Evolutionary conservation across 148 eudicot species (phyloP), one percentile per base, ranked within the genome.

Genomic region (Bassia scoparia): DNA sequence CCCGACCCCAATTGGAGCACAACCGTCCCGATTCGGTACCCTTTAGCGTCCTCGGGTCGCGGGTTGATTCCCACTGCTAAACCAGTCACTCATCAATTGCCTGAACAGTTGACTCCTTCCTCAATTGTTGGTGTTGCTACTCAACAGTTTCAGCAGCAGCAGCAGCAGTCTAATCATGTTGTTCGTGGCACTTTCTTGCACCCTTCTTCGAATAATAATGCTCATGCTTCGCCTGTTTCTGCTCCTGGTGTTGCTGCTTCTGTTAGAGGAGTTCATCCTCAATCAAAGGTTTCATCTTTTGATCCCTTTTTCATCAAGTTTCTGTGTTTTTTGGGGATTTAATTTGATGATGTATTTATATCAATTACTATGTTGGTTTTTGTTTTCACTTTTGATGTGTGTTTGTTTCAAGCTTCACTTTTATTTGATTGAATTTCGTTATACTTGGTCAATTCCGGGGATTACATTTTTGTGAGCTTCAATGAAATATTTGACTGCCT

Each of bases 1-100:
- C 38, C 21, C 64, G 15, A 61, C 0, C 64, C 29, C 62, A 58
- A 3, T 31, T 31, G 64, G 6, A n/a, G 0, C n/a, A 30, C 29
- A 2, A 2, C 35, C 16, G 37, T 30, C 21, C 72, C 29, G 26
- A 54, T 35, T 53, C n/a, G 73, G 44, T 71, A 71, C 74, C 74
- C 74, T 4, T 43, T 71, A 43, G 74, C 65, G 1, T 71, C 74
- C 35, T 61, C 76, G 5, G 76, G 76, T 18, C 67, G 44, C 7
- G 76, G 76, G 30, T 61, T 61, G 26, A 46, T 72, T 30, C 74
- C 53, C 5, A 35, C 65, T 13, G 14, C 44, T 5, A 24, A 33
- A 41, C 3, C 9, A 9, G 30, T 56, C 23, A 9, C 4, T 26
- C 75, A 27, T 16, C 67, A 17, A 18, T 59, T 59, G 37, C 4